Conservation (phyloP, 1,139 yeast genomes). For the Yamadazyma aaseri region DNA sequence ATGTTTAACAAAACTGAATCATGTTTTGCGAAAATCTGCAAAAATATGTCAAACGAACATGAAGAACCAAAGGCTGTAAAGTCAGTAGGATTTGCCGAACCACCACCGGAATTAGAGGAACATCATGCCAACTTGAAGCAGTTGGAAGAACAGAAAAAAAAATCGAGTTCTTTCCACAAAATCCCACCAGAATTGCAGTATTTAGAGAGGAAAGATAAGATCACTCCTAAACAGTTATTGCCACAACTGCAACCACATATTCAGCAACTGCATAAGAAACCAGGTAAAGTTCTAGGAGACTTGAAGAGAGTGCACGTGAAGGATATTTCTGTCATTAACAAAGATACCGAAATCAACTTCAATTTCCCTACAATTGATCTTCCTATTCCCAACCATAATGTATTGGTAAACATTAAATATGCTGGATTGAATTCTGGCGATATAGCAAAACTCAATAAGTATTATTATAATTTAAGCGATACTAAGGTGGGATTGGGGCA, state of each 20-base stretch:
- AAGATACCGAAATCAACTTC: conserved; percentile 43
- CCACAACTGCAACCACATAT: conserved; percentile 19
- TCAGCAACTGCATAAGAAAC: conserved; percentile 8
- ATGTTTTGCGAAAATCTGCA: conserved; percentile 1
- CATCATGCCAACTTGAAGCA: conserved; percentile 30
- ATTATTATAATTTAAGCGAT: conserved; percentile 36
- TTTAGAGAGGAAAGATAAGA: conserved; percentile 26
- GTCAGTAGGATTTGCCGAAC: conserved; percentile 44
- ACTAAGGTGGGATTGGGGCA: conserved; percentile 43
- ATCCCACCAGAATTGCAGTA: conserved; percentile 47
- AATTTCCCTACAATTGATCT: conserved; percentile 39
- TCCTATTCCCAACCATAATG: conserved; percentile 31
- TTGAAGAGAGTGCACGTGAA: conserved; percentile 37
- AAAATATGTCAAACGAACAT: not conserved
- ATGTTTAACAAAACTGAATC: too few species aligned
- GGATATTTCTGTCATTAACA: conserved; percentile 42
- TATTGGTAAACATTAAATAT: conserved; percentile 40
- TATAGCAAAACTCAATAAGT: conserved; percentile 37
- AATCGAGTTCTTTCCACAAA: conserved; percentile 38
- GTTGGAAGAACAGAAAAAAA: conserved; percentile 25
- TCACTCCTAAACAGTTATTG: conserved; percentile 17
- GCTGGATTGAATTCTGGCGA: conserved; percentile 41
- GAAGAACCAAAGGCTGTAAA: conserved; percentile 12
- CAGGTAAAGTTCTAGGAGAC: conserved; percentile 21
- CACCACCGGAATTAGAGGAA: conserved; percentile 34